A percentile compares a stretch with the other conserved stretches of the same genome.
Conservation (phyloP, 2,329 filamentous ascomycete species). For the Trichoderma hamatum region DNA sequence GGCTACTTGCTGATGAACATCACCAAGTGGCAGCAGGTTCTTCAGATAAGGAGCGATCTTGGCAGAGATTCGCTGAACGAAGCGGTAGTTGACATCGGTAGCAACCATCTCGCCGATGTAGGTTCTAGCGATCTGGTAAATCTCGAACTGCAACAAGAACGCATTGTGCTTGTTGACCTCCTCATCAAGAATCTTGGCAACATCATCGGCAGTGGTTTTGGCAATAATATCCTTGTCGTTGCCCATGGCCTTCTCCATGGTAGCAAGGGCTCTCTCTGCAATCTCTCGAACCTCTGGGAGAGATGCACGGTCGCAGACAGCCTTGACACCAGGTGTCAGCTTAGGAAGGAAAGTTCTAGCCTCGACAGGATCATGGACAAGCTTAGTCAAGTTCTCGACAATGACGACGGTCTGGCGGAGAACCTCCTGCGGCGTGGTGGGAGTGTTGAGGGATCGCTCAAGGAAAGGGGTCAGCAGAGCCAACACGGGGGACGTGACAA, state of each 20-base stretch:
- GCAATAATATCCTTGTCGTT: constrained; percentile 67
- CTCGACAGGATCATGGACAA: constrained; percentile 94
- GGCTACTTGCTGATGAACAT: constrained; percentile 65
- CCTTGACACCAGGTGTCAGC: constrained; percentile 89
- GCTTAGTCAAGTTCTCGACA: constrained; percentile 95
- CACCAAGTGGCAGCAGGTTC: constrained; percentile 65
- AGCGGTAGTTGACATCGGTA: constrained; percentile 83
- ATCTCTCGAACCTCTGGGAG: constrained; percentile 93
- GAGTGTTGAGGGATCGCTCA: constrained; percentile 90
- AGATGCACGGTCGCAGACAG: constrained; percentile 83
- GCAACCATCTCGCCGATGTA: constrained; percentile 85
- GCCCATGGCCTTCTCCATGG: constrained; percentile 93
- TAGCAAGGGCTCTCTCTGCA: constrained; percentile 76
- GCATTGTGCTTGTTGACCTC: constrained; percentile 73
- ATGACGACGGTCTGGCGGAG: constrained; percentile 95
- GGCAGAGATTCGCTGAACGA: constrained; percentile 70
- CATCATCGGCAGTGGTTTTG: constrained; percentile 71
- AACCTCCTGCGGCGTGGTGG: constrained; percentile 88
- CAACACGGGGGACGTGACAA: constrained; percentile 93
- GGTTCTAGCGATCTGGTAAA: constrained; percentile 67
- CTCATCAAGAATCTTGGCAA: constrained; percentile 72
- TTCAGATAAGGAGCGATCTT: constrained; percentile 76
- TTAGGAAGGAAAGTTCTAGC: constrained; percentile 94
- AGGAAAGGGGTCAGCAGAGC: constrained; percentile 92
- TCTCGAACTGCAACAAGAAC: constrained; percentile 59